Conservation (phyloP, 164 flowering plant species). For the Cinnamomum chago region DNA sequence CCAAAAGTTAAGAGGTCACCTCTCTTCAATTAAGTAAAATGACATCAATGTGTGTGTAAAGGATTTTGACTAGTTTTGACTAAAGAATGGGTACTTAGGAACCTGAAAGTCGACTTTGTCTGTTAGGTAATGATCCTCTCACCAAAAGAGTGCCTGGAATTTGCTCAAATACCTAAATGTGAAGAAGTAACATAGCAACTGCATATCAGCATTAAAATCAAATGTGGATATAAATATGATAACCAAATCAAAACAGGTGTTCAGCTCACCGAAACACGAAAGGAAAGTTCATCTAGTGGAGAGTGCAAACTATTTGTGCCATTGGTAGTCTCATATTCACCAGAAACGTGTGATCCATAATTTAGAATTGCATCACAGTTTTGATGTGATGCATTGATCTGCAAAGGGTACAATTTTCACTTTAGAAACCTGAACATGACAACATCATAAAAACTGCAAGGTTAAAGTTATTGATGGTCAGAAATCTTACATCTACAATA, state of each 20-base stretch:
- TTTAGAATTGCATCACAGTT: slow-evolving; percentile 40
- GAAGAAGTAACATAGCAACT: background rate
- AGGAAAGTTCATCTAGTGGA: slow-evolving; percentile 27
- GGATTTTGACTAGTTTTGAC: no score
- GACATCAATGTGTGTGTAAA: no score
- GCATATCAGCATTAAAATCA: background rate
- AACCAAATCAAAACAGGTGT: background rate
- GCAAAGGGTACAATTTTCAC: slow-evolving; percentile 5
- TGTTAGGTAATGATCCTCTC: slow-evolving; percentile 57
- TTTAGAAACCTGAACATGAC: background rate
- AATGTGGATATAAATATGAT: background rate
- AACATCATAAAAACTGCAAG: background rate
- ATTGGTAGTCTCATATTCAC: slow-evolving; percentile 20
- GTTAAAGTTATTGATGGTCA: background rate
- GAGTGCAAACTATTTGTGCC: slow-evolving; percentile 19
- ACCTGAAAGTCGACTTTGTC: slow-evolving; percentile 51
- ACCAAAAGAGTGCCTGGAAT: slow-evolving; percentile 83
- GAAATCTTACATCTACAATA: slow-evolving; percentile 57
- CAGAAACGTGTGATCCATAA: slow-evolving; percentile 16
- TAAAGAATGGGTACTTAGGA: background rate
- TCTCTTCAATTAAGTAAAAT: no score
- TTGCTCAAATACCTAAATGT: slow-evolving; percentile 87
- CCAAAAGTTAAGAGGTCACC: no score
- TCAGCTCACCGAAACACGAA: slow-evolving; percentile 52
- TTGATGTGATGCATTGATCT: slow-evolving; percentile 56